Evolutionary conservation across 1,284 basidiomycete species (phyloP).

Genomic region (Marasmius oreades): DNA sequence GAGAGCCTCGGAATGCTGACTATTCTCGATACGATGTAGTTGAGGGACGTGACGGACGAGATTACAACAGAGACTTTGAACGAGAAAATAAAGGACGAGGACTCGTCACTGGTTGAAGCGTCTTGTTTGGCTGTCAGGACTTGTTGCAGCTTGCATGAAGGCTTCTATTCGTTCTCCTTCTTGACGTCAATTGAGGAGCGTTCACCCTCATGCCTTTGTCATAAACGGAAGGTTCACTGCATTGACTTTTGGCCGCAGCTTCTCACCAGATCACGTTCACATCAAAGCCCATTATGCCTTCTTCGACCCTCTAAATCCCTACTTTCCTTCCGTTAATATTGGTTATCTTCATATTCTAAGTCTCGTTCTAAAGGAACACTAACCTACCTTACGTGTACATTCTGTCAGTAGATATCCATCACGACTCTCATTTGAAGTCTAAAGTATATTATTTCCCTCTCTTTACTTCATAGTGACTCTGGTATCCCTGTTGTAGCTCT

Average conservation of each 20-base stretch:
- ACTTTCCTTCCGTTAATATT: not conserved
- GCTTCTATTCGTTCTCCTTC: too few species aligned
- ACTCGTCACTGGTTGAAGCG: slow-evolving; percentile 9
- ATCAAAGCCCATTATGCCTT: too few species aligned
- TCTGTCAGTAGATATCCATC: not conserved
- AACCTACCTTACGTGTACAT: not conserved
- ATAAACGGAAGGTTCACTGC: too few species aligned
- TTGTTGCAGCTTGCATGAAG: too few species aligned
- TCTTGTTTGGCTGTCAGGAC: too few species aligned
- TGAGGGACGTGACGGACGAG: slow-evolving; percentile 2
- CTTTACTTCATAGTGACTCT: not conserved
- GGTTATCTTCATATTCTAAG: not conserved
- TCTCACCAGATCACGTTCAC: too few species aligned
- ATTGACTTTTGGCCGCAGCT: too few species aligned
- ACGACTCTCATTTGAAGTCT: not conserved
- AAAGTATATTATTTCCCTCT: slow-evolving; percentile 4
- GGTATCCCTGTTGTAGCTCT: not conserved
- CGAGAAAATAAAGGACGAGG: slow-evolving; percentile 6
- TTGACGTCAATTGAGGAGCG: too few species aligned
- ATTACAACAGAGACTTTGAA: slow-evolving; percentile 11
- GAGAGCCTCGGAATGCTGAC: not conserved
- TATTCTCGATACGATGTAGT: slow-evolving; percentile 6
- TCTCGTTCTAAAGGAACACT: not conserved
- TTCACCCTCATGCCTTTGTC: too few species aligned
- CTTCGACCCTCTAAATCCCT: not conserved